Conservation (phyloP, 2,329 filamentous ascomycete genomes). For the Pochonia chlamydosporia region DNA sequence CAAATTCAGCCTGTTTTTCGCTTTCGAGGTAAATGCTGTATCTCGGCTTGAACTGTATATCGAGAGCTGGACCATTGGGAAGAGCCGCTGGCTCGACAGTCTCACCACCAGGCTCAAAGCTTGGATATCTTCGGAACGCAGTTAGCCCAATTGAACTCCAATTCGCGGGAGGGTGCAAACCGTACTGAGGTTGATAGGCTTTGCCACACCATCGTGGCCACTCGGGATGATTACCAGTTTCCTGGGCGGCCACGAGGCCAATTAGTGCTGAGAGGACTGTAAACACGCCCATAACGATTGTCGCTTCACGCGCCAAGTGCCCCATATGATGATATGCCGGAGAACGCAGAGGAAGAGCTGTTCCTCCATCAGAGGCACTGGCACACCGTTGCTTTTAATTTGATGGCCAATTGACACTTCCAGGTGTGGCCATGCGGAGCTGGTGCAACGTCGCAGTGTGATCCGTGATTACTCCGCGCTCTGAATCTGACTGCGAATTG, state of each 20-base stretch:
- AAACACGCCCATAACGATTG: not conserved
- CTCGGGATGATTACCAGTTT: conserved; percentile 34
- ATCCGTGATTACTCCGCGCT: too few species aligned
- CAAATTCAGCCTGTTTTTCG: conserved; percentile 34
- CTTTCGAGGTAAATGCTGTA: conserved; percentile 40
- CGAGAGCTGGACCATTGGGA: conserved; percentile 26
- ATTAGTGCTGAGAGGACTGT: not conserved
- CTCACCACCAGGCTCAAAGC: conserved; percentile 40
- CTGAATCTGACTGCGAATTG: too few species aligned
- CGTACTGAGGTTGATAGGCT: conserved; percentile 35
- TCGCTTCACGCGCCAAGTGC: not conserved
- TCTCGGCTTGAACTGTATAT: conserved; percentile 39
- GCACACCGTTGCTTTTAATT: too few species aligned
- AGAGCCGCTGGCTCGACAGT: conserved; percentile 27
- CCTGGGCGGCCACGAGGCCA: conserved; percentile 13
- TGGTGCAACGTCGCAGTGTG: not conserved
- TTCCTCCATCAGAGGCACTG: not conserved
- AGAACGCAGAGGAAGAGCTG: not conserved
- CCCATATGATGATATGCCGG: not conserved
- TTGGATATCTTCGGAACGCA: conserved; percentile 23
- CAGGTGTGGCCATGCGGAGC: not conserved
- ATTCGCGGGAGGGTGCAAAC: not conserved
- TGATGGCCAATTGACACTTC: not conserved
- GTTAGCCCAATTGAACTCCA: not conserved
- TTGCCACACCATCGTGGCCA: conserved; percentile 44